phyloP scores from a whole-genome alignment of 2,329 filamentous ascomycete genomes.

The Colletotrichum gloeosporioides region DNA sequence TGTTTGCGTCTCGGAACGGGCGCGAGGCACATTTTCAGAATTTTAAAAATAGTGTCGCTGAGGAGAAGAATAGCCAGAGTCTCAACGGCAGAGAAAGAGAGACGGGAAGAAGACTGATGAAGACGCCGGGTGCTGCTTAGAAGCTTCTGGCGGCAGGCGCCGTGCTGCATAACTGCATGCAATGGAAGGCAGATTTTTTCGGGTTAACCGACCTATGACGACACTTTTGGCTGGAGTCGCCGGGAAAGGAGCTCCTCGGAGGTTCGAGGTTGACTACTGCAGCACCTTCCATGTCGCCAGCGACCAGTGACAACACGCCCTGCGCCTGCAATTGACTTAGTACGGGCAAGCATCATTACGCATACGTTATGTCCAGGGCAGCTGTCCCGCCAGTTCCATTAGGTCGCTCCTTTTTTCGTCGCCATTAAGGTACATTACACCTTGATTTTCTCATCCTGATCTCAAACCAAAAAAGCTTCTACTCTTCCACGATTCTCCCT shows the following conservation, averaged over 20 bases:
- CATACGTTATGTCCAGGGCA: constrained; percentile 12
- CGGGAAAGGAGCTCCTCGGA: constrained; percentile 10
- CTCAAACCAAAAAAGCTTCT: background rate
- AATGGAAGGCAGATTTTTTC: background rate
- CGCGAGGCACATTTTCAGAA: background rate
- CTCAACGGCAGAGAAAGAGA: background rate
- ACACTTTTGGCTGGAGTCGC: constrained; percentile 1
- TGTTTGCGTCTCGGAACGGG: background rate
- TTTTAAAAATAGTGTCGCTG: background rate
- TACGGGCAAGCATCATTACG: constrained; percentile 12
- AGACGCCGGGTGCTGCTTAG: background rate
- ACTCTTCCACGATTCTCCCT: background rate
- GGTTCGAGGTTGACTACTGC: background rate
- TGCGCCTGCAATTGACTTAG: constrained; percentile 9
- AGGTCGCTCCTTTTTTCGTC: background rate
- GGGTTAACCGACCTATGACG: constrained; percentile 21
- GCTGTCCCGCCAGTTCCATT: constrained; percentile 1
- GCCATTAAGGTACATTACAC: background rate
- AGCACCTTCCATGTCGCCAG: background rate
- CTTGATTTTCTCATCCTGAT: background rate
- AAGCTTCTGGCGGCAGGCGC: background rate
- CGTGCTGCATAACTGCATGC: constrained; percentile 17
- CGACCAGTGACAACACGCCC: background rate
- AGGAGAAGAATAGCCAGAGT: background rate
- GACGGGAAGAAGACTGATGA: background rate